Conservation (phyloP, 495 filamentous ascomycete genomes). For the Neurospora sp. region DNA sequence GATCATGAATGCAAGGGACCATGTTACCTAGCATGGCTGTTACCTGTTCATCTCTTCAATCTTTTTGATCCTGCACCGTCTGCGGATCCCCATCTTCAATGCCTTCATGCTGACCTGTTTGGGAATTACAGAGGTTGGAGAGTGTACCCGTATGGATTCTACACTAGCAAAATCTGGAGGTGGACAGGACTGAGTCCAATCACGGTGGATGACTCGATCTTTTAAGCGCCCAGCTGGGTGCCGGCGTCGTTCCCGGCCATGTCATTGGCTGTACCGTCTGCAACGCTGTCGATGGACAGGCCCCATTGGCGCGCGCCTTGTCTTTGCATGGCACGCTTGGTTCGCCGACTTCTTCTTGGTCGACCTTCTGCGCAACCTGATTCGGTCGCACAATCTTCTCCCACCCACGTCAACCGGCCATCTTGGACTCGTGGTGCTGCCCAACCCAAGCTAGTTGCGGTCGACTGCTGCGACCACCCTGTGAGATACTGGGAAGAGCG, state of each 20-base stretch:
- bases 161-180: neutral
- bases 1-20: neutral
- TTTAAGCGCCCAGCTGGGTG: conserved; percentile 23
- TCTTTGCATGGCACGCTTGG: conserved; percentile 16
- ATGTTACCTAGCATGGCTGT: neutral
- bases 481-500: neutral
- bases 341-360: conserved; percentile 3
- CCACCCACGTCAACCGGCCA: neutral
- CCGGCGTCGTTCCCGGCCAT: conserved; percentile 5
- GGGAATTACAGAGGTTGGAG: neutral
- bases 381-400: conserved; percentile 6
- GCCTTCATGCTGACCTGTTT: neutral
- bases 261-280: conserved; percentile 18
- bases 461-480: neutral
- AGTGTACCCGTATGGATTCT: neutral
- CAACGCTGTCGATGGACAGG: conserved; percentile 4
- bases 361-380: conserved; percentile 10
- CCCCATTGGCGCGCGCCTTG: conserved; percentile 26
- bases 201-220: conserved; percentile 10
- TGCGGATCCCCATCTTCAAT: neutral
- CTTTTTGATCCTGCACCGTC: neutral
- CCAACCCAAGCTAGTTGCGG: conserved; percentile 7
- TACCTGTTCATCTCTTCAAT: neutral
- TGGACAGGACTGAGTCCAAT: conserved; percentile 10
- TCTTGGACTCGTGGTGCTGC: conserved; percentile 12